These are phyloP conservation scores for Candida tetrigidarum DNA, from an alignment of 1,139 yeast species.

Conservation along the genomic window DNA sequence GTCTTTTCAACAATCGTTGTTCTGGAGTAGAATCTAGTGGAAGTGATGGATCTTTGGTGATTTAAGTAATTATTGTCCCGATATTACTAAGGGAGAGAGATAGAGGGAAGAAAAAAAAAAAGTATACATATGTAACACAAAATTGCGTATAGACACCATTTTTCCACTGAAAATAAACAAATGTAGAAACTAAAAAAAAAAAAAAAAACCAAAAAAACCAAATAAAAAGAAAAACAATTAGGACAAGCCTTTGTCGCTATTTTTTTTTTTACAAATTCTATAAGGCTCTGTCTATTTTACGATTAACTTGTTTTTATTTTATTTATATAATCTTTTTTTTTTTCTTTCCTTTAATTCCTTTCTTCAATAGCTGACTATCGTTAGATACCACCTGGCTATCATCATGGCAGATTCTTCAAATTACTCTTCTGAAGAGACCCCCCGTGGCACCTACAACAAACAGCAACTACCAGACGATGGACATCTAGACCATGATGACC, in stretches of 20 bases:
- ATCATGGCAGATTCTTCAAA: conserved; percentile 1
- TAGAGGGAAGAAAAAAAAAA: not conserved
- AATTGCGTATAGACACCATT: not conserved
- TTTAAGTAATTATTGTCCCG: not conserved
- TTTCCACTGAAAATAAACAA: not conserved
- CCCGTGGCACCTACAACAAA: not conserved
- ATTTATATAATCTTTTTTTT: not conserved
- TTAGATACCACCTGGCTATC: no score
- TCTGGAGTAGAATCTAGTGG: not conserved
- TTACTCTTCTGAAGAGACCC: conserved; percentile 1
- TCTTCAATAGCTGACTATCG: not conserved
- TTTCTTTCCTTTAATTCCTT: not conserved
- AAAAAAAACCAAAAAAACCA: not conserved
- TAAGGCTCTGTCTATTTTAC: not conserved
- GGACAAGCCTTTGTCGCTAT: not conserved
- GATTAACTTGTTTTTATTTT: not conserved
- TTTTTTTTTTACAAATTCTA: not conserved
- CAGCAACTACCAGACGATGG: not conserved
- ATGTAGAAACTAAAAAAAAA: not conserved
- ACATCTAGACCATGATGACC: not conserved
- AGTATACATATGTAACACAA: not conserved
- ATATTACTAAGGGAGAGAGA: conserved; percentile 4
- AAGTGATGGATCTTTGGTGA: not conserved
- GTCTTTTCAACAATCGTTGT: no score
- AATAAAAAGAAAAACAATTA: not conserved